Percentiles rank a stretch among this genome's conserved stretches.
phyloP scores from a whole-genome alignment of 257 asterid species.

The Ajuga chamaepitys region DNA sequence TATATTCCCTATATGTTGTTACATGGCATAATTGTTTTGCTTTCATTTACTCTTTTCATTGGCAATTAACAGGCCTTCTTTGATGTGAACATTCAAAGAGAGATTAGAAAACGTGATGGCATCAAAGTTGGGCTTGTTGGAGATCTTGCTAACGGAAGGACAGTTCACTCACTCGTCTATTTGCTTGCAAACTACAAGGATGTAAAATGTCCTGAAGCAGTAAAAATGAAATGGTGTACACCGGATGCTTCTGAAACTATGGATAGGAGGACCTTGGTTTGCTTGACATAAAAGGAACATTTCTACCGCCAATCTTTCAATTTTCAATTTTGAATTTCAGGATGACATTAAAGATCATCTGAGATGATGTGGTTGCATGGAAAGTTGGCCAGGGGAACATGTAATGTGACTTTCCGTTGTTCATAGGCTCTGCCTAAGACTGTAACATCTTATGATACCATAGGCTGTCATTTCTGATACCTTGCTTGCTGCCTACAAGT shows the following conservation, averaged over 20 bases:
- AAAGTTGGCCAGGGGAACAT: too few relatives aligned
- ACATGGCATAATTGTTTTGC: background rate
- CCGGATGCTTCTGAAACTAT: background rate
- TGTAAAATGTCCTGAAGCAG: slow-evolving; percentile 80
- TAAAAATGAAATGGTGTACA: slow-evolving; percentile 64
- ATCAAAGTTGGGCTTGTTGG: slow-evolving; percentile 77
- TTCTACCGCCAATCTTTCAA: too few relatives aligned
- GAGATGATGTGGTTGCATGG: slow-evolving; percentile 63
- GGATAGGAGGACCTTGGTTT: background rate
- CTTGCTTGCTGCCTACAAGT: too few relatives aligned
- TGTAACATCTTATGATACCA: too few relatives aligned
- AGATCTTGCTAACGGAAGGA: slow-evolving; percentile 87
- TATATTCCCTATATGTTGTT: background rate
- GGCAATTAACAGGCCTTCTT: slow-evolving; percentile 51
- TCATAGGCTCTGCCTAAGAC: too few relatives aligned
- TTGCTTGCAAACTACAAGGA: slow-evolving; percentile 64
- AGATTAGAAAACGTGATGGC: slow-evolving; percentile 68
- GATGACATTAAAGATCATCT: slow-evolving; percentile 77
- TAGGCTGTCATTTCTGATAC: too few relatives aligned
- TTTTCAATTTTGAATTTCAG: slow-evolving; percentile 23
- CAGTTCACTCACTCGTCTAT: slow-evolving; percentile 80
- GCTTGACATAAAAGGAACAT: background rate
- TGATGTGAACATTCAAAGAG: slow-evolving; percentile 65
- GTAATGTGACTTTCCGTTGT: too few relatives aligned
- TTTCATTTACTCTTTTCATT: background rate